phyloP scores from a whole-genome alignment of 2,329 filamentous ascomycete genomes.

The Thermoascus crustaceus region DNA sequence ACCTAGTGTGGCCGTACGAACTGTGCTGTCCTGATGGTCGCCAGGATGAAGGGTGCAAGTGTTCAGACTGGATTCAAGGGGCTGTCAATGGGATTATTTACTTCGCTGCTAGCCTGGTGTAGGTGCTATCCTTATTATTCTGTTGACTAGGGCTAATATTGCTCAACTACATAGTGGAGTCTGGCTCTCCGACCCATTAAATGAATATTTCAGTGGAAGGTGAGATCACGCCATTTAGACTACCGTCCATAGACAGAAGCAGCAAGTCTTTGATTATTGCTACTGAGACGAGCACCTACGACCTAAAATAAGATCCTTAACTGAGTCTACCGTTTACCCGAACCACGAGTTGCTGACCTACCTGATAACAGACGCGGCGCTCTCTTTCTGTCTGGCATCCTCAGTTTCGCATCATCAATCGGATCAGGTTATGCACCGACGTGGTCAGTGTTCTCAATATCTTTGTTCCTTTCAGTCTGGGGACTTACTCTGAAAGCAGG shows the following conservation, averaged over 20 bases:
- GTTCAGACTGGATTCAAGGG: slow-evolving; percentile 22
- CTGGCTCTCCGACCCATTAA: slow-evolving; percentile 24
- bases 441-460: too few species aligned
- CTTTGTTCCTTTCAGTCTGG: too few species aligned
- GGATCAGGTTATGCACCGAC: slow-evolving; percentile 18
- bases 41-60: slow-evolving; percentile 6
- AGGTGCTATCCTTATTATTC: too few species aligned
- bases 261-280: too few species aligned
- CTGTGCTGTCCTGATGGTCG: slow-evolving; percentile 16
- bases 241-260: too few species aligned
- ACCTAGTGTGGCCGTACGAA: slow-evolving; percentile 23
- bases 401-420: slow-evolving; percentile 22
- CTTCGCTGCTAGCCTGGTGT: slow-evolving; percentile 21
- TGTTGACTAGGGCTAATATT: too few species aligned
- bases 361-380: slow-evolving; percentile 13
- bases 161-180: slow-evolving; percentile 10
- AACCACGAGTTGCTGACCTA: too few species aligned
- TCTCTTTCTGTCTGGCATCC: slow-evolving; percentile 20
- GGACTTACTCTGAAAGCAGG: neutral
- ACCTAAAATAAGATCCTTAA: too few species aligned
- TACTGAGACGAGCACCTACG: too few species aligned
- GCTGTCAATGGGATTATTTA: slow-evolving; percentile 25
- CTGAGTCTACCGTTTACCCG: too few species aligned
- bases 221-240: slow-evolving; percentile 10
- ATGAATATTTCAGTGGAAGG: slow-evolving; percentile 23